Evolutionary conservation across 2,329 filamentous ascomycete species (phyloP).

Genomic region (Talaromyces sp.): DNA sequence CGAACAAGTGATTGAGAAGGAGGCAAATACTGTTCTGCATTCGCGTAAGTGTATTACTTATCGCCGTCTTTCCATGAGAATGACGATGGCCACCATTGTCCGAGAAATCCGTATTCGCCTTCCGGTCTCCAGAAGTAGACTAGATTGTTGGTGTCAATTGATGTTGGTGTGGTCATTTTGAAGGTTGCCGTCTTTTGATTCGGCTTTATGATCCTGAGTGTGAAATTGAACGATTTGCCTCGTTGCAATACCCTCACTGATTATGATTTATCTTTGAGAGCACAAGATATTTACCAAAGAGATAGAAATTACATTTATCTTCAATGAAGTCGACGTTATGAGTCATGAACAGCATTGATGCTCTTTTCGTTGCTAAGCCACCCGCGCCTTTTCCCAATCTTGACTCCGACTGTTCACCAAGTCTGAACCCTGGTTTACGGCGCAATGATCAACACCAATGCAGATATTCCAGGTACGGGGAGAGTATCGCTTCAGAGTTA

Average conservation of each 20-base stretch:
- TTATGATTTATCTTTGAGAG: too few species aligned
- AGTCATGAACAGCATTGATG: neutral
- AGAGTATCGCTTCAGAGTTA: neutral
- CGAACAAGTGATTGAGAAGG: neutral
- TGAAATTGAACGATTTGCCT: neutral
- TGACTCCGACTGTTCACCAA: neutral
- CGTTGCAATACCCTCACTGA: too few species aligned
- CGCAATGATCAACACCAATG: neutral
- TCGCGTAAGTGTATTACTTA: conserved; percentile 19
- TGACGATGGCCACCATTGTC: conserved; percentile 23
- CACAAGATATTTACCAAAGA: too few species aligned
- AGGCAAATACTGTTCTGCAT: conserved; percentile 15
- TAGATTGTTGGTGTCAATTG: conserved; percentile 8
- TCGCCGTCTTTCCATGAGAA: conserved; percentile 19
- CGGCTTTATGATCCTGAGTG: neutral
- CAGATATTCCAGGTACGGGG: neutral
- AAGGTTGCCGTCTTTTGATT: neutral
- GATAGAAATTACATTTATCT: neutral
- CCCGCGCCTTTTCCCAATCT: neutral
- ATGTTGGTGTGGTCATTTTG: neutral
- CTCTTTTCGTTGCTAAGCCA: neutral
- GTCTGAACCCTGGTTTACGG: neutral
- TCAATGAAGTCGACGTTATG: neutral
- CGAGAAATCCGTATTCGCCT: conserved; percentile 22
- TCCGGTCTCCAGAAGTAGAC: conserved; percentile 26